phyloP scores from a whole-genome alignment of 768 basidiomycete genomes.

The Baorangia bicolor region DNA sequence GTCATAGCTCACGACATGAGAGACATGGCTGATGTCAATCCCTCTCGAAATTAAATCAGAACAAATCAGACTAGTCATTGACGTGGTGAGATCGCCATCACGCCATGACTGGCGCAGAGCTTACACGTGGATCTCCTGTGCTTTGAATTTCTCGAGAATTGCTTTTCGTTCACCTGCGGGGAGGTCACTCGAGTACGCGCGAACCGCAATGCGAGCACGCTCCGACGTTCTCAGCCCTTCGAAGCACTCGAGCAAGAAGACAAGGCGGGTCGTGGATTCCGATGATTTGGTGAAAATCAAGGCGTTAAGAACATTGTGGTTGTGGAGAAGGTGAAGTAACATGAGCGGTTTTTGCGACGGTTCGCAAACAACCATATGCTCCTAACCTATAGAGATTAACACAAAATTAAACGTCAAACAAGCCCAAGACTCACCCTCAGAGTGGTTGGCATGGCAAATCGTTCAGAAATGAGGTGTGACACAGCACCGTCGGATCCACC shows the following conservation, averaged over 20 bases:
- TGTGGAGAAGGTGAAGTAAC: constrained; percentile 82
- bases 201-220: constrained; percentile 42
- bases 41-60: constrained; percentile 96
- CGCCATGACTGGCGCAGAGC: constrained; percentile 24
- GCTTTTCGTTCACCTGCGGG: constrained; percentile 65
- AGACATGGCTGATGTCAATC: constrained; percentile 90
- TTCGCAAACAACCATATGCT: constrained; percentile 82
- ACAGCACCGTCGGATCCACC: constrained; percentile 37
- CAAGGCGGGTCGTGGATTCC: constrained; percentile 82
- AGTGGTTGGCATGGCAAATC: constrained; percentile 77
- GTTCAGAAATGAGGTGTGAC: constrained; percentile 64
- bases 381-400: constrained; percentile 45
- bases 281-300: constrained; percentile 97
- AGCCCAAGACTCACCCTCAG: constrained; percentile 52
- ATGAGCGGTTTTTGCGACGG: constrained; percentile 83
- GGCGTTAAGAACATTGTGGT: constrained; percentile 58
- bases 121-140: constrained; percentile 81
- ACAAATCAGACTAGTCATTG: constrained; percentile 74
- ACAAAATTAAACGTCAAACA: background rate
- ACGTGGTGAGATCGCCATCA: constrained; percentile 1
- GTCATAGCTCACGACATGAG: constrained; percentile 94
- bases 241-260: constrained; percentile 79
- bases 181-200: constrained; percentile 88
- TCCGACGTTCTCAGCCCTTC: constrained; percentile 45
- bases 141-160: constrained; percentile 79